Conservation (phyloP, 345 rosid genomes). For the Citropsis articulata region DNA sequence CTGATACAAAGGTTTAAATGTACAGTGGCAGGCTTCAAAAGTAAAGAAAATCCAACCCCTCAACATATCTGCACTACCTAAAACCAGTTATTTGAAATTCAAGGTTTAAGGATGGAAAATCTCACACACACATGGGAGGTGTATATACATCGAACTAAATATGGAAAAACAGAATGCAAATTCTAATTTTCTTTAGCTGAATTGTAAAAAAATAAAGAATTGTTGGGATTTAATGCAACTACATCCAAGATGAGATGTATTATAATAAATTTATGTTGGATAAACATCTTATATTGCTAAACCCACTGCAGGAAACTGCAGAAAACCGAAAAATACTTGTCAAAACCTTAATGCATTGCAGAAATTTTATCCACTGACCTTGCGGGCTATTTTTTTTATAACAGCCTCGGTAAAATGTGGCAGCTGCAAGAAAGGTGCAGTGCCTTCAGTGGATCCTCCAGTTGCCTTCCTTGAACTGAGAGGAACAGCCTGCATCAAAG, state of each 20-base stretch:
- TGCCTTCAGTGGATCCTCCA: slow-evolving; percentile 87
- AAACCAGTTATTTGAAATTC: not conserved
- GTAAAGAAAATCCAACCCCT: not conserved
- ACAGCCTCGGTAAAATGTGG: slow-evolving; percentile 84
- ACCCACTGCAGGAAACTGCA: not conserved
- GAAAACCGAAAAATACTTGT: not conserved
- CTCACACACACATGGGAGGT: not conserved
- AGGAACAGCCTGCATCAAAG: slow-evolving; percentile 80
- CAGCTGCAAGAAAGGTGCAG: slow-evolving; percentile 91
- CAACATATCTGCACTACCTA: not conserved
- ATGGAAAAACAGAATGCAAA: not conserved
- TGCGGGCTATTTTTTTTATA: slow-evolving; percentile 87
- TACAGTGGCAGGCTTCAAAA: not conserved
- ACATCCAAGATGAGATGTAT: not conserved
- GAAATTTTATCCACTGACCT: slow-evolving; percentile 39
- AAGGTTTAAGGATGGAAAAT: not conserved
- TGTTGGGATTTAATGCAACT: not conserved
- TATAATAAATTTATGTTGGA: not conserved
- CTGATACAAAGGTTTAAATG: not conserved
- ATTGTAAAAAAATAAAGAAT: not conserved
- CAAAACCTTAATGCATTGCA: not conserved
- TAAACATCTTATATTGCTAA: not conserved
- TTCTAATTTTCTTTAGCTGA: not conserved
- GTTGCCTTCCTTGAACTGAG: slow-evolving; percentile 87
- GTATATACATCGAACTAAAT: not conserved